phyloP scores from a whole-genome alignment of 768 basidiomycete species.

The Podaxis sp. region DNA sequence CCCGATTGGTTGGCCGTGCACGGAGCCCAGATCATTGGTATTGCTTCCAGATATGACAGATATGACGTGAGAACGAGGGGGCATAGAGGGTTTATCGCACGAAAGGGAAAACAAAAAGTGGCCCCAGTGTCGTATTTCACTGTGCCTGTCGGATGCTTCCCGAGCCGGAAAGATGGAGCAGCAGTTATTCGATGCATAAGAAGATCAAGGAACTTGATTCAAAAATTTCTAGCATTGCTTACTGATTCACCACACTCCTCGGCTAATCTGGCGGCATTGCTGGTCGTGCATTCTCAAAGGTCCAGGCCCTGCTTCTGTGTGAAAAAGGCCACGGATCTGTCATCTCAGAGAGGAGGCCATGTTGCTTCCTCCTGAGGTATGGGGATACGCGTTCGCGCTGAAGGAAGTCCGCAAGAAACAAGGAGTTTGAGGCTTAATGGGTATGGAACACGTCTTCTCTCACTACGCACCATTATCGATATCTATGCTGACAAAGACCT shows the following conservation, averaged over 20 bases:
- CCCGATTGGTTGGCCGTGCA: slow-evolving; percentile 4
- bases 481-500: too few species aligned
- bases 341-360: neutral
- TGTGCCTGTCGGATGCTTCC: neutral
- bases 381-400: neutral
- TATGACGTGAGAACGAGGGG: slow-evolving; percentile 6
- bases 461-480: too few species aligned
- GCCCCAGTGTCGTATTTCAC: too few species aligned
- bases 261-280: neutral
- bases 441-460: too few species aligned
- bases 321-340: neutral
- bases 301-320: neutral
- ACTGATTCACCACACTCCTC: neutral
- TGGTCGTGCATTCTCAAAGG: neutral
- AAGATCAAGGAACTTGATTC: neutral
- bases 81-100: too few species aligned
- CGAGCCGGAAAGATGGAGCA: neutral
- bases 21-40: neutral
- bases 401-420: too few species aligned
- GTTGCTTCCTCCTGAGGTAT: neutral
- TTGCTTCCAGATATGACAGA: neutral
- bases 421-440: too few species aligned
- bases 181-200: neutral
- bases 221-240: neutral
- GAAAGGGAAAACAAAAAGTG: too few species aligned